Evolutionary conservation across 345 rosid species (phyloP), one percentile per base, ranked within the genome.

Genomic region (Jatropha curcas): DNA sequence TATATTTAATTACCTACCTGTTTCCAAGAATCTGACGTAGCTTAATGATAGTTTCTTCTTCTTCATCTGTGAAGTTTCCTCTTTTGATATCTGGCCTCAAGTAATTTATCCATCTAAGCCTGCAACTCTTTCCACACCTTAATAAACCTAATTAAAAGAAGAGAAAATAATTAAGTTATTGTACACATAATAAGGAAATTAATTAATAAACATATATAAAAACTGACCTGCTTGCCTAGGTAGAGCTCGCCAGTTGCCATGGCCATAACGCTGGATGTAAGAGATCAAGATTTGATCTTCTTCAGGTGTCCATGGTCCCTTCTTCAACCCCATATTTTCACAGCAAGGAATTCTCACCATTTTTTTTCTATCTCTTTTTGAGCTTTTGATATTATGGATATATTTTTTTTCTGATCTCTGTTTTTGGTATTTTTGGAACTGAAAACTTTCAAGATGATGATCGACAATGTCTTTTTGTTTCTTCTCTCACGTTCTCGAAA

Each of bases 81-180:
- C 77, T 46, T 64, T 74, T 74, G 35, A 74, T 59, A n/a, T 30
- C 77, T 8, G 72, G 72, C 2, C 77, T 53, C 1, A 74, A 19
- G 27, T 74, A 67, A 48, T 74, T 74, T 14, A 64, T 74, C 71
- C 77, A 74, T 19, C 71, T 33, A 35, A 74, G 77, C 41, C 77
- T 58, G 2, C 77, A 74, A 19, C 71, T 74, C 71, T 74, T 74
- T 30, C 77, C 68, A 43, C 77, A 74, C 66, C 77, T 74, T 10
- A 58, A 7, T 39, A 74, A 58, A 58, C 77, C 71, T 74, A n/a
- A n/a, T 63, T 0, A 14, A 28, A 58, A 12, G 5, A 28, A 27
- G 9, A 58, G 8, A 7, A 55, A 2, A n/a, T n/a, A n/a, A 41
- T 2, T 41, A 8, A 41, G 12, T 1, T 41, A 41, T 41, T 41